These are phyloP conservation scores for Neurospora crassa DNA, from an alignment of 2,329 filamentous ascomycete species.

Conservation along the genomic window DNA sequence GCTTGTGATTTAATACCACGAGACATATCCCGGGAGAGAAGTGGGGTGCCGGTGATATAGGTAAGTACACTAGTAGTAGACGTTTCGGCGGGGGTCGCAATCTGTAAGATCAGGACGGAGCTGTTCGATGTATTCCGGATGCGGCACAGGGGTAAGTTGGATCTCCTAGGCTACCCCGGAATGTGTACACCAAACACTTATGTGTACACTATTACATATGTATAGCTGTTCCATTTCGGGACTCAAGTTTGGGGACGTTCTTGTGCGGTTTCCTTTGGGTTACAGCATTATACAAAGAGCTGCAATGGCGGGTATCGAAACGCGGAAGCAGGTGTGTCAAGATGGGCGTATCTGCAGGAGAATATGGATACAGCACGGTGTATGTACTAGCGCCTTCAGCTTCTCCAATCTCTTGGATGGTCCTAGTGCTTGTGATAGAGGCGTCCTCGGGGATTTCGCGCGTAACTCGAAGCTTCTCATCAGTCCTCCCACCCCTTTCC, in stretches of 20 bases:
- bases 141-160: background rate
- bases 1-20: conserved; percentile 14
- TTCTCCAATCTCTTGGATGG: background rate
- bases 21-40: background rate
- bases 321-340: background rate
- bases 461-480: background rate
- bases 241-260: background rate
- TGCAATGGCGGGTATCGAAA: background rate
- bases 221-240: background rate
- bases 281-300: background rate
- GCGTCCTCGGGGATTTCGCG: background rate
- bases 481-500: background rate
- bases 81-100: background rate
- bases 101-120: conserved; percentile 7
- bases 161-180: background rate
- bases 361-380: background rate
- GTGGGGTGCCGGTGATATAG: conserved; percentile 1
- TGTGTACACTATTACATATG: background rate
- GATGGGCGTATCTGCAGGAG: background rate
- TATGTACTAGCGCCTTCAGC: background rate
- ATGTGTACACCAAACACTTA: background rate
- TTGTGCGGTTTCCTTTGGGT: background rate
- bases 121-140: background rate
- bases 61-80: background rate
- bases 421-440: background rate